Evolutionary conservation across 2,329 filamentous ascomycete genomes (phyloP).

Genomic region (Pseudogymnoascus sp.): DNA sequence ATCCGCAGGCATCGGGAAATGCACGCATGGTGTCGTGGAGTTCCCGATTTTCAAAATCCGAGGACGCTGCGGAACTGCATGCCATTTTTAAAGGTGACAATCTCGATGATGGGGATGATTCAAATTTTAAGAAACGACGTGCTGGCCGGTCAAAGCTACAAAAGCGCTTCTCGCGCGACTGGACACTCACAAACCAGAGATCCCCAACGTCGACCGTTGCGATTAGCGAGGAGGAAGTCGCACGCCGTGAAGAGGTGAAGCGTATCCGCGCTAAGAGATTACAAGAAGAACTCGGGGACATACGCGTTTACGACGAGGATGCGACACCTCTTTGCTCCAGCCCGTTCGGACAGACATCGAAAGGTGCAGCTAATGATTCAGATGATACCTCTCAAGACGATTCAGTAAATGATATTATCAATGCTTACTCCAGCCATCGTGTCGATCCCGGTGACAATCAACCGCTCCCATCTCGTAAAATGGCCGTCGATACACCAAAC

Average conservation of each 20-base stretch:
- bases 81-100: conserved; percentile 25
- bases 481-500: background rate
- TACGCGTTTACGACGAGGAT: conserved; percentile 36
- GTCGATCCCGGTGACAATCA: conserved; percentile 11
- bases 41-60: conserved; percentile 20
- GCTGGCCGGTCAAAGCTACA: conserved; percentile 40
- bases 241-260: conserved; percentile 50
- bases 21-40: conserved; percentile 15
- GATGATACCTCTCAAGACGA: conserved; percentile 15
- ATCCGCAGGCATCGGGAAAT: conserved; percentile 12
- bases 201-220: conserved; percentile 38
- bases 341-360: background rate
- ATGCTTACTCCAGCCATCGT: conserved; percentile 17
- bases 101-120: conserved; percentile 30
- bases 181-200: conserved; percentile 33
- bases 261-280: conserved; percentile 51
- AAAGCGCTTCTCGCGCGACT: conserved; percentile 41
- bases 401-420: conserved; percentile 15
- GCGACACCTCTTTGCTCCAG: conserved; percentile 26
- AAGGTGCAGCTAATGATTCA: background rate
- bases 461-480: conserved; percentile 4
- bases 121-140: conserved; percentile 39
- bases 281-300: conserved; percentile 50
- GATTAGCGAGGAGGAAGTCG: conserved; percentile 47
- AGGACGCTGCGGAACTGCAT: conserved; percentile 22